phyloP scores from a whole-genome alignment of 768 basidiomycete species.

The Mycena indigotica region DNA sequence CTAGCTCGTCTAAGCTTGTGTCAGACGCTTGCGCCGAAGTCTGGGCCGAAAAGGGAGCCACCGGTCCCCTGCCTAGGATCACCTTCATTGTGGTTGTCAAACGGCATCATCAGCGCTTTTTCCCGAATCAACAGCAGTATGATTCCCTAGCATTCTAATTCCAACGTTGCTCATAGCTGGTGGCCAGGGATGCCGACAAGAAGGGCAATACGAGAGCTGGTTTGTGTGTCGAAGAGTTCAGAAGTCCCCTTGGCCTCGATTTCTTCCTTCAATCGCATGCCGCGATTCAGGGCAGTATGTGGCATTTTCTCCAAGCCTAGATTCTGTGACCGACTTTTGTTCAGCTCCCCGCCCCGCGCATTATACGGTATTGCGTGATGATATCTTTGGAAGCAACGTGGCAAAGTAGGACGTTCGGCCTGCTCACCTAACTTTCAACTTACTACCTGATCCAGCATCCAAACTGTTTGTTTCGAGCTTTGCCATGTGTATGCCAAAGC shows the following conservation, averaged over 20 bases:
- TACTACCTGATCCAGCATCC: conserved; percentile 30
- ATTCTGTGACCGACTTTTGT: not conserved
- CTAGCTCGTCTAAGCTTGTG: not conserved
- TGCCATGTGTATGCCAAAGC: conserved; percentile 58
- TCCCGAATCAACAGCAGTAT: conserved; percentile 33
- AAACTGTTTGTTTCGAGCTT: conserved; percentile 47
- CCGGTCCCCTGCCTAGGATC: conserved; percentile 38
- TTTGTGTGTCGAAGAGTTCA: conserved; percentile 42
- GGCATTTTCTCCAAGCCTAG: not conserved
- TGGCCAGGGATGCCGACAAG: conserved; percentile 34
- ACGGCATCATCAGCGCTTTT: conserved; percentile 58
- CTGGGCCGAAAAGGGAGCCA: conserved; percentile 10
- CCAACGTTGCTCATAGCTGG: not conserved
- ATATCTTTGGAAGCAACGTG: conserved; percentile 28
- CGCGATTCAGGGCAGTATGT: conserved; percentile 57
- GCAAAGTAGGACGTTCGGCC: not conserved
- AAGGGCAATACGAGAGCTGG: conserved; percentile 58
- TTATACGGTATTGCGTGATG: conserved; percentile 51
- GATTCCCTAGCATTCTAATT: conserved; percentile 1
- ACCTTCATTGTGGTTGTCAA: conserved; percentile 67
- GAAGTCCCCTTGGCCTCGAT: conserved; percentile 34
- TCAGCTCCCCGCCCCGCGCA: conserved; percentile 44
- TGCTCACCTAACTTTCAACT: not conserved
- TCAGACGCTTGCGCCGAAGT: conserved; percentile 23
- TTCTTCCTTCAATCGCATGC: conserved; percentile 62